Percentiles rank a stretch among this genome's conserved stretches.
Conservation (phyloP, 1,284 basidiomycete species). For the Ganoderma lucidum region DNA sequence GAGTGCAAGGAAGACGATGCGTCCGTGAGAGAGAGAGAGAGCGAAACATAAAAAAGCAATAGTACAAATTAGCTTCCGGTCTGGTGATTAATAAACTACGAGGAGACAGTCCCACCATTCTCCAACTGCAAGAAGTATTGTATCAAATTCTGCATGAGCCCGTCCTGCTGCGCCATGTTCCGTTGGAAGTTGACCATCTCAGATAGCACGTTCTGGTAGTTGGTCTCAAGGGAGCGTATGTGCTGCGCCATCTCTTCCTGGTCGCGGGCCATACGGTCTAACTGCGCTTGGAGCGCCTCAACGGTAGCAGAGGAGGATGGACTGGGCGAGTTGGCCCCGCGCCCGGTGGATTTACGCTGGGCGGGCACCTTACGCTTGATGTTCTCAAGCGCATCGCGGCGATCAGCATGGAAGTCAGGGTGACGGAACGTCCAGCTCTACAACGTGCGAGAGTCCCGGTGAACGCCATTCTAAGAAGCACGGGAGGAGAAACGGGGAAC, state of each 20-base stretch:
- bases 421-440: constrained; percentile 97
- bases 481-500: constrained; percentile 37
- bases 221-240: constrained; percentile 71
- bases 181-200: constrained; percentile 88
- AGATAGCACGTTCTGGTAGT: constrained; percentile 80
- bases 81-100: constrained; percentile 29
- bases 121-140: constrained; percentile 83
- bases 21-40: constrained; percentile 27
- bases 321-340: constrained; percentile 41
- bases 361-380: constrained; percentile 94
- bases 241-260: constrained; percentile 70
- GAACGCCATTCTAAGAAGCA: constrained; percentile 11
- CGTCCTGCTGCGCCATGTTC: constrained; percentile 88
- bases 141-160: constrained; percentile 83
- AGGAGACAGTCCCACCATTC: constrained; percentile 55
- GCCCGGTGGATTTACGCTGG: constrained; percentile 59
- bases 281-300: constrained; percentile 56
- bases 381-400: constrained; percentile 87
- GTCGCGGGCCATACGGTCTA: constrained; percentile 57
- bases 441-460: constrained; percentile 22
- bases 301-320: constrained; percentile 38
- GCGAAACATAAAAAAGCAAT: constrained; percentile 35
- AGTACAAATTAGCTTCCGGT: constrained; percentile 37
- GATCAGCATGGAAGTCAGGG: constrained; percentile 91
- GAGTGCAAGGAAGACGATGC: constrained; percentile 12